Evolutionary conservation across 192 early-diverging fungal genomes (phyloP).

Genomic region (Umbelopsis vinacea): DNA sequence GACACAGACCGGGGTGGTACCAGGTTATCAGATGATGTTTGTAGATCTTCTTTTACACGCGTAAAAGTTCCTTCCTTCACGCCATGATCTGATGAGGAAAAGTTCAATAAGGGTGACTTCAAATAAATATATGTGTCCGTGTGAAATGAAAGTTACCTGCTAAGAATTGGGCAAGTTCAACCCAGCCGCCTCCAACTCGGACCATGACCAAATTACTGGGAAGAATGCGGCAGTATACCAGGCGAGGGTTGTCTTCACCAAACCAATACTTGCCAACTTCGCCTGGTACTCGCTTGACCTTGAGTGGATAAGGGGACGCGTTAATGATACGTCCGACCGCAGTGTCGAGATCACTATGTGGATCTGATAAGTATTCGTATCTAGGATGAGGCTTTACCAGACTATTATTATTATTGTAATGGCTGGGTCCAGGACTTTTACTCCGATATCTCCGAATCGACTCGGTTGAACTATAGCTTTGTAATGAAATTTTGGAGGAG

Average conservation of each 20-base stretch:
- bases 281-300: slow-evolving; percentile 49
- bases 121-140: too few species aligned
- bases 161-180: slow-evolving; percentile 57
- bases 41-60: slow-evolving; percentile 5
- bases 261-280: slow-evolving; percentile 69
- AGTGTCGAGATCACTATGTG: slow-evolving; percentile 60
- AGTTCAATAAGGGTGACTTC: not conserved
- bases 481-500: slow-evolving; percentile 13
- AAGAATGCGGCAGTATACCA: slow-evolving; percentile 67
- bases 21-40: slow-evolving; percentile 7
- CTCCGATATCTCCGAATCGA: not conserved
- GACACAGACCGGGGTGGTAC: slow-evolving; percentile 23
- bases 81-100: slow-evolving; percentile 29
- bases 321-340: slow-evolving; percentile 66
- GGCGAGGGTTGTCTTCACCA: slow-evolving; percentile 64
- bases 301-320: slow-evolving; percentile 51
- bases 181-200: slow-evolving; percentile 70
- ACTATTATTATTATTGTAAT: slow-evolving; percentile 12
- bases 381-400: slow-evolving; percentile 22
- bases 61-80: slow-evolving; percentile 31
- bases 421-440: not conserved
- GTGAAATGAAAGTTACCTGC: not conserved
- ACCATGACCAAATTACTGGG: slow-evolving; percentile 67
- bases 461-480: slow-evolving; percentile 11
- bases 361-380: slow-evolving; percentile 52